These are phyloP conservation scores for Citrullus colocynthis DNA, from an alignment of 306 rosid genomes.

Conservation along the genomic window DNA sequence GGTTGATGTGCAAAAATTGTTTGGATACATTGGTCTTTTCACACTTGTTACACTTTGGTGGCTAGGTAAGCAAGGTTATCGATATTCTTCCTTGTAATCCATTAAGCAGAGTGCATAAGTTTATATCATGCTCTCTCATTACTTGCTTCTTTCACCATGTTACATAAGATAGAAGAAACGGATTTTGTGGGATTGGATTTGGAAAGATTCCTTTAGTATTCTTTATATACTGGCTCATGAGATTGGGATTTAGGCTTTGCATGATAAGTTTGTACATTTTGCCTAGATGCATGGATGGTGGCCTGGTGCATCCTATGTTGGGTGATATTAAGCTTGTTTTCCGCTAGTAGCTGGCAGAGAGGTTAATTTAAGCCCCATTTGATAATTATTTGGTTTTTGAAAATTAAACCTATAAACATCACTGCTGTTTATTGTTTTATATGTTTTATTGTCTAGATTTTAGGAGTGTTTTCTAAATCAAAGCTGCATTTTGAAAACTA, in stretches of 20 bases:
- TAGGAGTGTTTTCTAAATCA: too few relatives aligned
- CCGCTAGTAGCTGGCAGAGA: neutral
- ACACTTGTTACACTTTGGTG: conserved; percentile 84
- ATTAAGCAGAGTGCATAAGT: neutral
- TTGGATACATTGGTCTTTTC: conserved; percentile 93
- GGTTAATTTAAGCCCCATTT: neutral
- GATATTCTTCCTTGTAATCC: conserved; percentile 8
- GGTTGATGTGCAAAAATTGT: conserved; percentile 86
- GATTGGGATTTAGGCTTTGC: neutral
- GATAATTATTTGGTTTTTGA: too few relatives aligned
- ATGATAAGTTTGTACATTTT: neutral
- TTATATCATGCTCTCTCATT: conserved; percentile 6
- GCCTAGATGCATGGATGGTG: neutral
- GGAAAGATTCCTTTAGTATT: neutral
- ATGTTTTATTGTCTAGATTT: too few relatives aligned
- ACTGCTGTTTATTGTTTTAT: too few relatives aligned
- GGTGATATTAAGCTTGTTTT: neutral
- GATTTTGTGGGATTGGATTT: neutral
- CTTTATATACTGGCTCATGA: neutral
- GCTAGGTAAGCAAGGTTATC: conserved; percentile 48
- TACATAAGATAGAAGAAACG: neutral
- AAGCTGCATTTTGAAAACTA: too few relatives aligned
- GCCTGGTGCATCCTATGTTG: neutral
- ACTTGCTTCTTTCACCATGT: neutral
- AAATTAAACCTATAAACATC: too few relatives aligned